Evolutionary conservation across 208 protist species (phyloP), one percentile per base, ranked within the genome.

Genomic region (Wallacemonas collosoma): DNA sequence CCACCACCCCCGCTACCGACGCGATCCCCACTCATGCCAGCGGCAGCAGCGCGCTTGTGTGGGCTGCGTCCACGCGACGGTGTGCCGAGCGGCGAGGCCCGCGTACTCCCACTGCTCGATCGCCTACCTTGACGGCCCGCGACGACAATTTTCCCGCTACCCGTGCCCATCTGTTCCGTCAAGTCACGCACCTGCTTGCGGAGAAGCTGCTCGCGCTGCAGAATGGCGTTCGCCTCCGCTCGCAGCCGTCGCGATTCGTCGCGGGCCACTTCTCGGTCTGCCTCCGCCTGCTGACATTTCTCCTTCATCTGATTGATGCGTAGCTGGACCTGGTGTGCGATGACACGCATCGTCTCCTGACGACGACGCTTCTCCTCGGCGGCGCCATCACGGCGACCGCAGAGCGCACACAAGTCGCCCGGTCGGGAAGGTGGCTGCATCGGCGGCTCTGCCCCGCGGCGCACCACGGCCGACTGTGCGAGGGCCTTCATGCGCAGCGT

Each of bases 311-410:
- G 79, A 26, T 94, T 87, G 76, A 94, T 83, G 62, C 88, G 81
- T 2, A 75, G 66, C 70, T 96, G 89, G 53, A 96, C 71, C 51
- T 94, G 87, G 45, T 75, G 75, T 3, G 89, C 89, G 60, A 96
- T 82, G n/a, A 71, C 71, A 57, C 87, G 79, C 82, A 94, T 68
- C 36, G 58, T 77, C 9, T 89, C 83, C 63, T 90, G 83, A 15
- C 83, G 86, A 35, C 77, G 78, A 38, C 77, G 71, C 57, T 75
- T 63, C n/a, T 85, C 79, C 44, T 91, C 90, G 11, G 81, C 73
- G 67, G 77, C 82, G 39, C 71, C 69, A 72, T 94, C 88, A 43
- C 81, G 77, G 26, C 92, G 78, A n/a, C 79, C 82, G 71, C 92
- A 97, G 45, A 97, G 79, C 17, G 41, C 48, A 62, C 92, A 97